Conservation (phyloP, 1,284 basidiomycete species). For the Ustilago bromivora region DNA sequence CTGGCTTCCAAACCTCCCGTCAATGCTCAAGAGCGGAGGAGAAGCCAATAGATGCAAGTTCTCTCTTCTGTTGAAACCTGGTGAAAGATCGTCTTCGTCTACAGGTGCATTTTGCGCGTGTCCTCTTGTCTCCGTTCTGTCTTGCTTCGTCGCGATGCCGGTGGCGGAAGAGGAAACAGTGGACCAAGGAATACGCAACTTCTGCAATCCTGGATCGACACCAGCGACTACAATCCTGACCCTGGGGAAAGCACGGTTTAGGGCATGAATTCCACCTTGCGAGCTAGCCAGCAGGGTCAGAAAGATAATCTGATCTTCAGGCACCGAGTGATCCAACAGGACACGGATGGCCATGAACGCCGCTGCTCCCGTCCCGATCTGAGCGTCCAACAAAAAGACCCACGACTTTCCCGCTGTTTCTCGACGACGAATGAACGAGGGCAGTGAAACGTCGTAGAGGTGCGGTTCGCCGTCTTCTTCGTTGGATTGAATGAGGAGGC, state of each 20-base stretch:
- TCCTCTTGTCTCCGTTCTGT: constrained; percentile 6
- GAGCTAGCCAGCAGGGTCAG: constrained; percentile 87
- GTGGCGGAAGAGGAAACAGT: constrained; percentile 1
- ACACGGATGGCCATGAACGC: constrained; percentile 97
- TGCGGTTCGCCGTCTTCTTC: constrained; percentile 86
- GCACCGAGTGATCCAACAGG: constrained; percentile 92
- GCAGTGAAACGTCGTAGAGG: constrained; percentile 84
- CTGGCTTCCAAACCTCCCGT: constrained; percentile 14
- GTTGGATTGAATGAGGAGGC: constrained; percentile 88
- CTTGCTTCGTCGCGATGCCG: constrained; percentile 11
- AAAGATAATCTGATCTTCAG: constrained; percentile 75
- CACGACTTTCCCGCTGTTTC: constrained; percentile 75
- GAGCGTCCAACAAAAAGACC: constrained; percentile 92
- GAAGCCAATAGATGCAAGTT: constrained; percentile 32
- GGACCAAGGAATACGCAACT: constrained; percentile 54
- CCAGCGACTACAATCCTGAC: constrained; percentile 66
- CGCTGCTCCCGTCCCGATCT: constrained; percentile 94
- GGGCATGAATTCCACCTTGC: constrained; percentile 80
- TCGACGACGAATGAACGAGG: constrained; percentile 70
- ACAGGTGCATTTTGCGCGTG: constrained; percentile 20
- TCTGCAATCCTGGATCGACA: constrained; percentile 63
- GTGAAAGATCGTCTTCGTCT: constrained; percentile 43
- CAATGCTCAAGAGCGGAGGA: constrained; percentile 27
- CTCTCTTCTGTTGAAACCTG: constrained; percentile 23
- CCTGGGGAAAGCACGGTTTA: constrained; percentile 83